phyloP scores from a whole-genome alignment of 768 basidiomycete genomes.

The Megacollybia marginata region DNA sequence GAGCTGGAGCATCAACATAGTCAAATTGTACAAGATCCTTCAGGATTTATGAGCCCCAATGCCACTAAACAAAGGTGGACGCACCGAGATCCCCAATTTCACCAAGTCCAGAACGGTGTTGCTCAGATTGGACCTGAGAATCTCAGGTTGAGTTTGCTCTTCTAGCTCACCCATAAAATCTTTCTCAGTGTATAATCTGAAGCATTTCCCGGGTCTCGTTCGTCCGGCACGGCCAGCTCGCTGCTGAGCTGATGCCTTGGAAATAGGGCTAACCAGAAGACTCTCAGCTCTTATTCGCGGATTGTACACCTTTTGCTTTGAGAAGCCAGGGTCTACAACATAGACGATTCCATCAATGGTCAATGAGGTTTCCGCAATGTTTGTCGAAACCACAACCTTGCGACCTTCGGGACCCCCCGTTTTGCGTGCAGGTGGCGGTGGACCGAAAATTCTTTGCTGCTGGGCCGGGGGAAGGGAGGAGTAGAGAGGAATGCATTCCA shows the following conservation, averaged over 20 bases:
- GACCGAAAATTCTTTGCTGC: conserved; percentile 95
- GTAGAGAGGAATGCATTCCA: conserved; percentile 89
- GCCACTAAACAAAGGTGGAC: too few species aligned
- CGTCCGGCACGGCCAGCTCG: conserved; percentile 94
- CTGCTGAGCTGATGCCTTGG: conserved; percentile 95
- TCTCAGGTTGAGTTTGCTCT: conserved; percentile 97
- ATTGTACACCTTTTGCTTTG: conserved; percentile 98
- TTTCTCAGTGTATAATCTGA: conserved; percentile 92
- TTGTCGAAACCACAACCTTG: conserved; percentile 93
- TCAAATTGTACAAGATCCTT: conserved; percentile 83
- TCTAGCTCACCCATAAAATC: conserved; percentile 95
- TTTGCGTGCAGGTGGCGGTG: conserved; percentile 58
- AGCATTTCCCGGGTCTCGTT: conserved; percentile 95
- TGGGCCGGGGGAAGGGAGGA: conserved; percentile 91
- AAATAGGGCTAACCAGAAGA: conserved; percentile 88
- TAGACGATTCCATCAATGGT: conserved; percentile 99
- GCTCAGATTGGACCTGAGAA: conserved; percentile 86
- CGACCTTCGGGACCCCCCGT: conserved; percentile 76
- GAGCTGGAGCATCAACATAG: conserved; percentile 89
- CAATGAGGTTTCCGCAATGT: conserved; percentile 94
- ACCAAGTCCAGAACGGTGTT: conserved; percentile 91
- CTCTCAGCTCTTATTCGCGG: conserved; percentile 95
- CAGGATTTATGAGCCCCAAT: too few species aligned
- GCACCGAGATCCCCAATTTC: conserved; percentile 68
- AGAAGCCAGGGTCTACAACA: conserved; percentile 96